phyloP scores from a whole-genome alignment of 495 filamentous ascomycete species.

The Emericellopsis terricola region DNA sequence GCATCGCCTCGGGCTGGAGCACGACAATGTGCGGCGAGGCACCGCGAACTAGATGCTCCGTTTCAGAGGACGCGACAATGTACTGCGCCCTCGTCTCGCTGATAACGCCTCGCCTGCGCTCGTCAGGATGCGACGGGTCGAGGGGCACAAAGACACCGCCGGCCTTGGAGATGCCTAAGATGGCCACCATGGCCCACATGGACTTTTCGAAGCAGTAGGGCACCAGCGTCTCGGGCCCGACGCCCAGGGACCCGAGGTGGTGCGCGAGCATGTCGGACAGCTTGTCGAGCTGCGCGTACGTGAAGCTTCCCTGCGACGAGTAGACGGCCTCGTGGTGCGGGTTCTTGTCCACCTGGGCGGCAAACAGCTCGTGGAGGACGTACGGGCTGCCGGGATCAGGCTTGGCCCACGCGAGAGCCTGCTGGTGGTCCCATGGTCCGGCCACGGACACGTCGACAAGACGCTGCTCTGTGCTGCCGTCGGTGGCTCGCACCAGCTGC shows the following conservation, averaged over 20 bases:
- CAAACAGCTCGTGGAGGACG: neutral
- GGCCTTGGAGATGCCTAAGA: constrained; percentile 34
- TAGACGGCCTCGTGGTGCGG: neutral
- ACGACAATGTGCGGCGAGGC: no score
- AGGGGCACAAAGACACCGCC: constrained; percentile 39
- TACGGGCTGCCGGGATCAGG: no score
- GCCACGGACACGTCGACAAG: neutral
- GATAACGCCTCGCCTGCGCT: constrained; percentile 21
- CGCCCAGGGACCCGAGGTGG: constrained; percentile 14
- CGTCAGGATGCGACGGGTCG: constrained; percentile 32
- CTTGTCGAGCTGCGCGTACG: neutral
- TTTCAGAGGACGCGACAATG: no score
- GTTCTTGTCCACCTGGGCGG: neutral
- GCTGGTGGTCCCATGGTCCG: neutral
- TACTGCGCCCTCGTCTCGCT: constrained; percentile 2
- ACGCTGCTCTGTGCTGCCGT: no score
- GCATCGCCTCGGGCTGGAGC: no score
- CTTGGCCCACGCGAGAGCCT: no score
- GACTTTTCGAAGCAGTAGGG: constrained; percentile 37
- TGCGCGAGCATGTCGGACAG: neutral
- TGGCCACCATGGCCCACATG: constrained; percentile 29
- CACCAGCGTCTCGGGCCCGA: constrained; percentile 29
- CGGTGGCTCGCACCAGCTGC: constrained; percentile 1
- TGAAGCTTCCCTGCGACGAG: constrained; percentile 1
- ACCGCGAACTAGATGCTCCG: no score